Conservation (phyloP, 192 early-diverging fungal genomes). For the Coemansia sp. region DNA sequence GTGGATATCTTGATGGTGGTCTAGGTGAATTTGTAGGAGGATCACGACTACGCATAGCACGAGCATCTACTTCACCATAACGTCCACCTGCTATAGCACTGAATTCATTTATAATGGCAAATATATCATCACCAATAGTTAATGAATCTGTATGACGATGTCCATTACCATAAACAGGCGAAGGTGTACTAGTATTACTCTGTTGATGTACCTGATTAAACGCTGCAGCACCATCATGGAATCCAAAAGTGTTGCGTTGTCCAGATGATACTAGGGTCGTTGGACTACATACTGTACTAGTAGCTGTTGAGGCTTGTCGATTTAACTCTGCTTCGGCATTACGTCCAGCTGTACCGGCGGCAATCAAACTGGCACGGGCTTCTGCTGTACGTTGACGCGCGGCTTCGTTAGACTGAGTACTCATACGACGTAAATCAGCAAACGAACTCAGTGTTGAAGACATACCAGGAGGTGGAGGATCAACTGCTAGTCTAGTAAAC, state of each 20-base stretch:
- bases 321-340: slow-evolving; percentile 28
- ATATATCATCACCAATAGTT: slow-evolving; percentile 49
- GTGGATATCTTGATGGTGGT: slow-evolving; percentile 1
- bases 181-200: slow-evolving; percentile 1
- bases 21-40: neutral
- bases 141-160: slow-evolving; percentile 29
- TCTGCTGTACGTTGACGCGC: slow-evolving; percentile 35
- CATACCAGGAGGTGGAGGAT: too few relatives aligned
- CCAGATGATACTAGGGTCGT: too few relatives aligned
- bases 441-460: neutral
- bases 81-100: slow-evolving; percentile 37
- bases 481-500: too few relatives aligned
- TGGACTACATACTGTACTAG: slow-evolving; percentile 13
- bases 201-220: slow-evolving; percentile 8
- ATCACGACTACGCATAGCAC: slow-evolving; percentile 11
- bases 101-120: slow-evolving; percentile 45
- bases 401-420: slow-evolving; percentile 22
- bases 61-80: slow-evolving; percentile 44
- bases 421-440: slow-evolving; percentile 21
- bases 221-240: slow-evolving; percentile 4
- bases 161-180: neutral
- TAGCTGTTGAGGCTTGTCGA: too few relatives aligned
- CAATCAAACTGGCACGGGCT: slow-evolving; percentile 45
- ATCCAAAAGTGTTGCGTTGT: slow-evolving; percentile 21
- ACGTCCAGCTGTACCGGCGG: slow-evolving; percentile 36